These are phyloP conservation scores for Colletotrichum nymphaeae DNA, from an alignment of 2,329 filamentous ascomycete species.

Conservation along the genomic window DNA sequence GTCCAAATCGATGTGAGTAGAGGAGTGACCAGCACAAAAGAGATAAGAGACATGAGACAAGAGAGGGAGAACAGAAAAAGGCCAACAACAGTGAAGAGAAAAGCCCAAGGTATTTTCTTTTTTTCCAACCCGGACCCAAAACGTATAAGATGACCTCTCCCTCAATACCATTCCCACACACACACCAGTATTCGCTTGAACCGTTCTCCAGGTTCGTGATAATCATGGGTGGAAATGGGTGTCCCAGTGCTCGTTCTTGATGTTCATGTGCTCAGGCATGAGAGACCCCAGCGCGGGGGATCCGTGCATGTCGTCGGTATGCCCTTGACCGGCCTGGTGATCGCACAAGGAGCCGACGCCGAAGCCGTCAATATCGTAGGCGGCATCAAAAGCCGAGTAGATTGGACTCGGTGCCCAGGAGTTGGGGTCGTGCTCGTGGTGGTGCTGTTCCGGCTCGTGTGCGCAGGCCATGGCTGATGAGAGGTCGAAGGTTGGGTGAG, in stretches of 20 bases:
- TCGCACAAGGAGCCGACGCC: slow-evolving; percentile 47
- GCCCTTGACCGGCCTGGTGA: slow-evolving; percentile 44
- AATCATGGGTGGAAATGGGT: slow-evolving; percentile 30
- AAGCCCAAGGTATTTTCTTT: not conserved
- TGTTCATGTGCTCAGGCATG: slow-evolving; percentile 42
- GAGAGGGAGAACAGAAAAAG: not conserved
- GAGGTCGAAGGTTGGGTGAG: slow-evolving; percentile 45
- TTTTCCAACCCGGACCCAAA: slow-evolving; percentile 11
- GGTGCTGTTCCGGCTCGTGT: slow-evolving; percentile 44
- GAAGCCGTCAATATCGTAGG: slow-evolving; percentile 50
- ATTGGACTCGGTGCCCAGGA: slow-evolving; percentile 47
- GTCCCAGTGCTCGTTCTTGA: slow-evolving; percentile 51
- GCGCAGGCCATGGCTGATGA: slow-evolving; percentile 36
- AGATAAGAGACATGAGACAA: not conserved
- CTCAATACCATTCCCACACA: not conserved
- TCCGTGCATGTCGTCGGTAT: slow-evolving; percentile 40
- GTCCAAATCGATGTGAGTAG: slow-evolving; percentile 5
- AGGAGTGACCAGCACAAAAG: slow-evolving; percentile 33
- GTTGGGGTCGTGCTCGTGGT: slow-evolving; percentile 42
- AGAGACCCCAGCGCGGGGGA: slow-evolving; percentile 40
- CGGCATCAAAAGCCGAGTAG: slow-evolving; percentile 53
- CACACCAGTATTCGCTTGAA: not conserved
- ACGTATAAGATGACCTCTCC: slow-evolving; percentile 11
- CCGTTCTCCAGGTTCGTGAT: not conserved
- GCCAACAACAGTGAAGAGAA: not conserved